Base-by-base conservation (phyloP, 306 rosid genomes). In the Trifolium repens region DNA sequence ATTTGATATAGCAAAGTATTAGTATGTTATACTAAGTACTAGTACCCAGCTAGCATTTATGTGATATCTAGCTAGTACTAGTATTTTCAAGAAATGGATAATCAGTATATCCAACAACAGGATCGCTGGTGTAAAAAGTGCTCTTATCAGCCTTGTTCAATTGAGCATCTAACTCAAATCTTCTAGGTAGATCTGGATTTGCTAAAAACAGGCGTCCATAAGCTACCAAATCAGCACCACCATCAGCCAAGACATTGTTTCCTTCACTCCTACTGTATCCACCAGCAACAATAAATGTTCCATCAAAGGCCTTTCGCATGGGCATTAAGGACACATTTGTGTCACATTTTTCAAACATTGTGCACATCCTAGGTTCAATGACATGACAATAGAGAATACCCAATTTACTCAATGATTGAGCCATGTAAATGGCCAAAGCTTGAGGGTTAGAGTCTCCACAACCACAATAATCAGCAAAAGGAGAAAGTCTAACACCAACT, bases 401-500 rank as follows among this genome's bases (percentile, higher is more conserved):
- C 16, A 67, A 76, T 37, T 87, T 72, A 47, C 70, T 85, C 44
- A 90, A 37, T 1, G 84, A 74, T 2, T 68, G 40, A 0, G 80
- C 96, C 88, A 92, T 73, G 73, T 87, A 52, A 26, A 88, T 47
- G 16, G 84, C 92, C 24, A 92, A 57, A 14, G 85, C 88, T 12
- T 75, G 54, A n/a, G 96, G 98, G 67, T 90, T 52, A 0, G 98
- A 84, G 64, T 92, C 98, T n/a, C 78, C 87, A 1, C 90, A 82
- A 22, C 82, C 89, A 47, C 73, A 81, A 32, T 73, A 88, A 49
- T 85, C 73, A 0, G 89, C 74, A 24, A 84, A 90, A n/a, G 97
- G 96, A 6, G 97, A 92, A 1, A 90, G 84, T 69, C 92, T 84
- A 2, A 92, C 79, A 44, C 97, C 97, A 32, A 90, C 96, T 81